Evolutionary conservation across 345 rosid genomes (phyloP).

Genomic region (Combretum micranthum): DNA sequence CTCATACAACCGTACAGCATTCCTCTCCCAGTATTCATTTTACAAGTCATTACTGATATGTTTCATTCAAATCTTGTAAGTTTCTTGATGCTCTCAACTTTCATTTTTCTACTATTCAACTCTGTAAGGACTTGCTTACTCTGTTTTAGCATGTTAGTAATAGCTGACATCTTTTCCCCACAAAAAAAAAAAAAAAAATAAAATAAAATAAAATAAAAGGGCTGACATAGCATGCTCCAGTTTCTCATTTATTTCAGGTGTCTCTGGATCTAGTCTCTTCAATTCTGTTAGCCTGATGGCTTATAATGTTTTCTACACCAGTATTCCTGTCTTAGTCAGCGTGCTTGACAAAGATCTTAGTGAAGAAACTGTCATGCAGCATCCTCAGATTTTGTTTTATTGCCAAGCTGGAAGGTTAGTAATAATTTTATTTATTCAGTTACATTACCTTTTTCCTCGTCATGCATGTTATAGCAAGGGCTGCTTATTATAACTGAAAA

Average conservation of each 20-base stretch:
- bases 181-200: no score
- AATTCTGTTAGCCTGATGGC: conserved; percentile 99
- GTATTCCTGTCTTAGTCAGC: conserved; percentile 86
- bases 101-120: conserved; percentile 3
- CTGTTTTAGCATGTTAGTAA: neutral
- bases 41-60: no score
- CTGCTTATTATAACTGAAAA: neutral
- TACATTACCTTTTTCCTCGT: conserved; percentile 1
- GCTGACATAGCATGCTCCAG: conserved; percentile 52
- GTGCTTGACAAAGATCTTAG: conserved; percentile 96
- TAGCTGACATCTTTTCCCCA: no score
- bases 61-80: no score
- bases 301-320: conserved; percentile 93
- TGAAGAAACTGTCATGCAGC: conserved; percentile 91
- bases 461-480: neutral
- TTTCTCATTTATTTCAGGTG: conserved; percentile 98
- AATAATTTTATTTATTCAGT: neutral
- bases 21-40: conserved; percentile 93
- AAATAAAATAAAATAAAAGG: no score
- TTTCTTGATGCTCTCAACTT: no score
- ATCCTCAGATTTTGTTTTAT: conserved; percentile 93
- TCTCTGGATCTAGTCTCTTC: conserved; percentile 97
- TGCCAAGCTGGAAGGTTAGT: conserved; percentile 98
- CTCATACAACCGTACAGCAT: conserved; percentile 96
- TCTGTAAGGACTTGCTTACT: neutral